Base-by-base conservation (phyloP, 164 flowering plant genomes). In the Kalanchoe fedtschenkoi region DNA sequence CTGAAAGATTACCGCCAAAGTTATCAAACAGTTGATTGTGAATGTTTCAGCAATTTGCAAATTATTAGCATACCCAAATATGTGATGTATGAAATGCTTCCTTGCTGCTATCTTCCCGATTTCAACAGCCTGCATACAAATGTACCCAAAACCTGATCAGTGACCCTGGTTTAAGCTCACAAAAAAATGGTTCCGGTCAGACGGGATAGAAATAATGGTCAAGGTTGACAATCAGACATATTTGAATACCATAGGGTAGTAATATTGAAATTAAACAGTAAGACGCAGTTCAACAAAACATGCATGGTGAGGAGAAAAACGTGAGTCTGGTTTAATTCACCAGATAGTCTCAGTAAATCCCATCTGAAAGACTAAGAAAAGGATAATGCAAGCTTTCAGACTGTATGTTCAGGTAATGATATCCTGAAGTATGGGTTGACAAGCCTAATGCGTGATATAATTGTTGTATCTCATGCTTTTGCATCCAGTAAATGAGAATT, bases 31-130 rank as follows among this genome's bases (percentile, higher is more conserved):
- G 61, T 19, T 11, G 11, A 15, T 58, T n/a, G 35, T 4, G 2
- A 28, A n/a, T 13, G 39, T 19, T 39, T 33, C 13, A 26, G 38
- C 30, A 24, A 17, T 51, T 1, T 24, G 21, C 24, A 51, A 2
- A 24, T 26, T 17, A 24, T 2, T 2, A 51, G 17, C 73, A 73
- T 79, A 89, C 98, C 95, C 82, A 64, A 81, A 86, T 6, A 85
- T 90, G 39, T 86, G 93, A 66, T 88, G 95, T 64, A 92, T 80
- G 75, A 86, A 92, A 75, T 88, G 97, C 81, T 70, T 92, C 76
- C 73, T 74, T 5, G 83, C 85, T 30, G 89, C 72, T 63, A 74
- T 70, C 79, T 76, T 88, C 58, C 87, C 97, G 58, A 88, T 76
- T 63, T 80, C 96, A 65, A 82, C 71, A 5, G 91, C 98, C 97